Base-by-base conservation (phyloP, 176 grass and related monocot genomes). In the Poa annua region DNA sequence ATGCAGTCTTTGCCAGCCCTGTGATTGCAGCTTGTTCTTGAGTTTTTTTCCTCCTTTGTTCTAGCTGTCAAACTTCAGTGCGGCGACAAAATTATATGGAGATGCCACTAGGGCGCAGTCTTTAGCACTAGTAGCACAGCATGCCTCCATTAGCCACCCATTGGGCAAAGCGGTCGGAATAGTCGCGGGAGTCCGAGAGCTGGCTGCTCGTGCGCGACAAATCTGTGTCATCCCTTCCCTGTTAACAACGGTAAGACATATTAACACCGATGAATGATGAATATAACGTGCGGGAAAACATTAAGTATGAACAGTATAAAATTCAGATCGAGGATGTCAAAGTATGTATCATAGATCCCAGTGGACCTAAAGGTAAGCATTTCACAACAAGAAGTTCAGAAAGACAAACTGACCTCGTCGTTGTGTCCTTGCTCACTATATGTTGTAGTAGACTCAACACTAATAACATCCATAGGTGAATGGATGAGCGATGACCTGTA, bases 91-190 rank as follows among this genome's bases (percentile, higher is more conserved):
- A 19, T 22, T 66, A 42, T 71, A 57, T 69, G 22, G 41, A 66
- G 49, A 36, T 66, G 29, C 39, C 78, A 70, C 50, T 49, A 62
- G 51, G 66, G 47, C 24, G 66, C 33, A 76, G 51, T 39, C 57
- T 76, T 71, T 60, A 51, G 54, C 41, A 63, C 84, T 90, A 95
- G 83, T 93, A 94, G 87, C 83, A 96, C 59, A 99, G 52, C 75
- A 89, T 88, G 77, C 89, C 89, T 62, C 91, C 93, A 76, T 83
- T 74, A 38, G 81, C 86, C 49, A 99, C 84, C 97, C 97, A 99
- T 5, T 90, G 48, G 29, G 86, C 87, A 84, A 99, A 99, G 25
- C 74, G 87, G 34, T 92, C 89, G 0, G 97, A 89, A 76, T 94
- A 96, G 54, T 94, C 86, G 2, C 39, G 35, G 19, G 22, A 11